Base-by-base conservation (phyloP, 805 yeast genomes). In the Candida nitratophila region DNA sequence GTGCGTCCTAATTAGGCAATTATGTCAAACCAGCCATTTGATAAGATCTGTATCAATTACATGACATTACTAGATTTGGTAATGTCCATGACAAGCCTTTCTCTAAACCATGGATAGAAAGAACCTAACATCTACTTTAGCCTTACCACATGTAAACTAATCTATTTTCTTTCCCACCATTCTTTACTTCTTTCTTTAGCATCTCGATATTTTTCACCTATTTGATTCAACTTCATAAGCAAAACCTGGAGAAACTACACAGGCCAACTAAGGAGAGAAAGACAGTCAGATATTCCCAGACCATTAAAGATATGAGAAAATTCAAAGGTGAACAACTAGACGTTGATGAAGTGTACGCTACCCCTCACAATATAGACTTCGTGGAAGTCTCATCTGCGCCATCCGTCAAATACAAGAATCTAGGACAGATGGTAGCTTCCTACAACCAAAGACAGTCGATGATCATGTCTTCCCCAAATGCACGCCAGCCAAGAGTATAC, bases 281-380 rank as follows among this genome's bases (percentile, higher is more conserved):
- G 12, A 20, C n/a, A n/a, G n/a, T n/a, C n/a, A n/a, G n/a, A n/a
- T n/a, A n/a, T n/a, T n/a, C n/a, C n/a, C n/a, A n/a, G n/a, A 36
- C 31, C 15, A 33, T 15, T 33, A 34, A 34, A 16, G 15, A 12
- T 24, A 55, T 55, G 54, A 47, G 53, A 30, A 53, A 51, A 33
- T 50, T 52, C 27, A 55, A 45, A 37, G 65, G 64, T 5, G 55
- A 61, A 33, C 49, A 44, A 37, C 44, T 61, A 9, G 41, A 42
- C 12, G 42, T 42, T 20, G 49, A 44, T 2, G 45, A 42, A n/a
- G 66, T 61, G 43, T 59, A 56, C 37, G 38, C 37, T 32, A 50
- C 40, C 32, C 56, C 50, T 11, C 31, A 42, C 31, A 43, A 45
- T 15, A 24, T 50, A 3, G 22, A 40, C 14, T 16, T 32, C n/a